These are phyloP conservation scores for Stenogyne calaminthoides DNA, from an alignment of 305 asterid genomes.

Conservation along the genomic window DNA sequence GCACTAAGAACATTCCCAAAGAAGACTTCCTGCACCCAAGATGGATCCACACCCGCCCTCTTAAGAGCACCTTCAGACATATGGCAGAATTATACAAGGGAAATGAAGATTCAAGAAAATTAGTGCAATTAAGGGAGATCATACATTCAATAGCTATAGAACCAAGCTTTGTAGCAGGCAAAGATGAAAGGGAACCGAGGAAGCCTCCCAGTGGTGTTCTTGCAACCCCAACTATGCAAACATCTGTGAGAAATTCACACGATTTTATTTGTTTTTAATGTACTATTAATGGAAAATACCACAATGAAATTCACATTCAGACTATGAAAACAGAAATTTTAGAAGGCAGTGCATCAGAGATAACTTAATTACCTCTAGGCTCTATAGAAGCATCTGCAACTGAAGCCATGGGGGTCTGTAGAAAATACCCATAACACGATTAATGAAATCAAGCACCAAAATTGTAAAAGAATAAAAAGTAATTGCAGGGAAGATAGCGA, in stretches of 20 bases:
- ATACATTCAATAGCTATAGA: conserved; percentile 78
- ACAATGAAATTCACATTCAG: background rate
- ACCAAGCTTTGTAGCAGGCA: conserved; percentile 94
- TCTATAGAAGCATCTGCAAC: conserved; percentile 45
- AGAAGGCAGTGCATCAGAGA: background rate
- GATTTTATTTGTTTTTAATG: too few relatives aligned
- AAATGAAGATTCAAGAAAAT: background rate
- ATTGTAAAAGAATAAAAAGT: background rate
- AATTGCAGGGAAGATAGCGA: background rate
- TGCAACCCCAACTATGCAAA: conserved; percentile 93
- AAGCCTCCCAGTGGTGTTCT: conserved; percentile 92
- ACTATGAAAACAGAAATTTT: background rate
- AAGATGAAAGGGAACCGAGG: conserved; percentile 86
- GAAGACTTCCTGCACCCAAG: conserved; percentile 90
- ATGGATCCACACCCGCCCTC: conserved; percentile 83
- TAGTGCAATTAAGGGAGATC: conserved; percentile 16
- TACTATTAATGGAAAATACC: background rate
- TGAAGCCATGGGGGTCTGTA: conserved; percentile 56
- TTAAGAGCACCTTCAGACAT: conserved; percentile 73
- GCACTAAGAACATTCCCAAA: conserved; percentile 96
- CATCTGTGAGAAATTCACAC: conserved; percentile 58
- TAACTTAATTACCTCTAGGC: conserved; percentile 55
- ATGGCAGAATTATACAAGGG: conserved; percentile 15
- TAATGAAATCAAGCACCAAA: conserved; percentile 18
- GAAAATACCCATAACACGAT: conserved; percentile 27